Base-by-base conservation (phyloP, 495 filamentous ascomycete species). In the Penicillium chermesinum region DNA sequence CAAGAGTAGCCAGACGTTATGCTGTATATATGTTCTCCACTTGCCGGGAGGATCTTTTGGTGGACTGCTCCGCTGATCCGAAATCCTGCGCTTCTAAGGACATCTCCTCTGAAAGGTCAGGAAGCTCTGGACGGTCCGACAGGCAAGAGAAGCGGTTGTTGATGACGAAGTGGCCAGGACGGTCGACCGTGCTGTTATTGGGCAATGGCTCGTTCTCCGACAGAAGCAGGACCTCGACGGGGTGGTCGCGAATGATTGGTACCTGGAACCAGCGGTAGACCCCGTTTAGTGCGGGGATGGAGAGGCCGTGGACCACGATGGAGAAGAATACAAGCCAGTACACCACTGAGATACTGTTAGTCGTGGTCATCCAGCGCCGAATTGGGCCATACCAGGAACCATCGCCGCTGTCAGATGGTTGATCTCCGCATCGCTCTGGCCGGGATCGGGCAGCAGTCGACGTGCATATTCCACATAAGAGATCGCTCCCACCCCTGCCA, bases 271-370 rank as follows among this genome's bases (percentile, higher is more conserved):
- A 67, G 38, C 50, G 57, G 56, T 80, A 82, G 45, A 79, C 55
- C 6, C 57, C 30, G 49, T 73, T 73, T 17, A 82, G 64, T 1
- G 66, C 54, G 0, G 79, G 79, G 36, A 81, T 78, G 0, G 78
- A 81, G 1, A 82, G 59, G 33, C 78, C 77, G 53, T 83, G 78
- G 0, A 81, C 66, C 16, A 81, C 46, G 37, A 82, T 78, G 1
- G 76, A 80, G 63, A 80, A 76, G 17, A 80, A 61, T 10, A 81
- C 78, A 4, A 83, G 71, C 61, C 73, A 82, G 55, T 80, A 82
- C 4, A 81, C 79, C 6, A 79, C 75, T 63, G 30, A 19, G 51
- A 21, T 10, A 25, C 12, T 14, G 34, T 55, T 47, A 38, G 49
- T 15, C 21, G 19, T 12, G 9, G 9, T 16, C 1, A 2, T 19